Evolutionary conservation across 768 basidiomycete genomes (phyloP).

Genomic region (Lyophyllum semitale): DNA sequence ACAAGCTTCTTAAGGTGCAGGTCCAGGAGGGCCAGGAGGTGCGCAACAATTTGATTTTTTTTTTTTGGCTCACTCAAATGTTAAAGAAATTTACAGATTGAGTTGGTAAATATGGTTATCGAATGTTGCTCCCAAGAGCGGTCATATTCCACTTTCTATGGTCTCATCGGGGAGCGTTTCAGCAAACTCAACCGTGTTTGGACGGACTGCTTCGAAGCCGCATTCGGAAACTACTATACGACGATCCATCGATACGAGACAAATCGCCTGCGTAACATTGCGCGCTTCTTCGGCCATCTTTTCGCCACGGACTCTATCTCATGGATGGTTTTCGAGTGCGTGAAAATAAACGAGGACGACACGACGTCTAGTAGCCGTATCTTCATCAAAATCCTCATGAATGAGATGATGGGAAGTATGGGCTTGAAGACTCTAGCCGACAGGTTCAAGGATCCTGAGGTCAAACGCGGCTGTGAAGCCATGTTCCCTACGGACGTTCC

Average conservation of each 20-base stretch:
- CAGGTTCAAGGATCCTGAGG: constrained; percentile 86
- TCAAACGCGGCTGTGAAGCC: constrained; percentile 67
- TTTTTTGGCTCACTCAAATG: neutral
- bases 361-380: constrained; percentile 96
- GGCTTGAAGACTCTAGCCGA: constrained; percentile 86
- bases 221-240: constrained; percentile 88
- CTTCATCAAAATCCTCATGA: constrained; percentile 95
- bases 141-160: constrained; percentile 97
- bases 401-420: constrained; percentile 93
- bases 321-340: constrained; percentile 81
- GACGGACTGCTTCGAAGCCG: constrained; percentile 86
- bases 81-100: constrained; percentile 57
- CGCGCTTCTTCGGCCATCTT: constrained; percentile 94
- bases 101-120: constrained; percentile 97
- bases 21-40: constrained; percentile 94
- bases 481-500: constrained; percentile 98
- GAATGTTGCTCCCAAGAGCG: constrained; percentile 99
- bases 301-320: constrained; percentile 84
- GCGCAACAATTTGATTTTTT: constrained; percentile 20
- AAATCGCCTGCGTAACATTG: constrained; percentile 95
- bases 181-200: constrained; percentile 94
- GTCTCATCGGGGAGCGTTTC: constrained; percentile 94
- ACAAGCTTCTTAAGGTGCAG: constrained; percentile 94
- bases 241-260: constrained; percentile 99
- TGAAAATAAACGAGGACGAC: constrained; percentile 97